Conservation (phyloP, 495 filamentous ascomycete genomes). For the Extremus antarcticus region DNA sequence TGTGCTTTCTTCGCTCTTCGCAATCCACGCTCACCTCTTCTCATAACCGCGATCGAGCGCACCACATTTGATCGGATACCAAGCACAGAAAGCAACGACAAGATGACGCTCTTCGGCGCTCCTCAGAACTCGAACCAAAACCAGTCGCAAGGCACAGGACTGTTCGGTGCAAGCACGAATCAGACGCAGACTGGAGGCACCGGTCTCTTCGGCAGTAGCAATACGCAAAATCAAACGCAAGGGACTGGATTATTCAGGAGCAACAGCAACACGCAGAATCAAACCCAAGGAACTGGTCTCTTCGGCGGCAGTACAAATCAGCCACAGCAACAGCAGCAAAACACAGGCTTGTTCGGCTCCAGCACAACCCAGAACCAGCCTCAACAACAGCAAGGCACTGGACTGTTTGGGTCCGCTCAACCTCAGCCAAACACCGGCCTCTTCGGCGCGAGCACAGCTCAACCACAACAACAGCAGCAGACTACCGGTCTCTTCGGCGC, state of each 20-base stretch:
- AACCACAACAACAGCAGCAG: conserved; percentile 17
- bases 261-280: not conserved
- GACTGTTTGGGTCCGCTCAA: conserved; percentile 14
- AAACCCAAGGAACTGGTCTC: not conserved
- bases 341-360: conserved; percentile 1
- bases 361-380: conserved; percentile 10
- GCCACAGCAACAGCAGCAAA: not conserved
- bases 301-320: not conserved
- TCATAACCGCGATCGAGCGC: not conserved
- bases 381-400: conserved; percentile 15
- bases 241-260: conserved; percentile 3
- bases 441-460: not conserved
- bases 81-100: not conserved
- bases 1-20: not conserved
- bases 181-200: conserved; percentile 24
- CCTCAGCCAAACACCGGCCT: not conserved
- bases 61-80: not conserved
- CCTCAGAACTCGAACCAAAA: not conserved
- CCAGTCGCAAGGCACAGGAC: not conserved
- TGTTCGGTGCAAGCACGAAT: not conserved
- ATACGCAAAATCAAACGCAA: not conserved
- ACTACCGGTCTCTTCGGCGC: not conserved
- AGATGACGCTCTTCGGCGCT: conserved; percentile 6
- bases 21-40: not conserved
- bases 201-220: conserved; percentile 20